Evolutionary conservation across 805 yeast species (phyloP).

Genomic region (Sugiyamaella valdiviana): DNA sequence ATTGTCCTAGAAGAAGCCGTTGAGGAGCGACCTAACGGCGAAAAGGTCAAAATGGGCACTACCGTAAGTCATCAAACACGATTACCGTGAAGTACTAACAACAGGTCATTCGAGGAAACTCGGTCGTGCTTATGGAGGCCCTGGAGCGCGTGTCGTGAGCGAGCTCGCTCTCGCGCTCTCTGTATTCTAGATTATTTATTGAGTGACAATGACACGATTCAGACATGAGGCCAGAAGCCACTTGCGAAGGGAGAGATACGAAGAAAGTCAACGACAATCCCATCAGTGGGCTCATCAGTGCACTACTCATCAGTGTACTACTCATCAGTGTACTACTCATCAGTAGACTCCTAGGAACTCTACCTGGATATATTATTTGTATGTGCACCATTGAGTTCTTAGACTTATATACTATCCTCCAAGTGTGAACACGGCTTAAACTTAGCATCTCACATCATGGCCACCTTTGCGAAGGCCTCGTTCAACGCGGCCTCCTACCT

Average conservation of each 20-base stretch:
- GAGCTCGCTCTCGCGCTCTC: no score
- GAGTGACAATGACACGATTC: neutral
- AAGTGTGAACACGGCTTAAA: no score
- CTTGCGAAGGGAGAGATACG: no score
- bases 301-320: no score
- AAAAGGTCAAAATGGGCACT: constrained; percentile 54
- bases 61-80: constrained; percentile 35
- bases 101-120: constrained; percentile 63
- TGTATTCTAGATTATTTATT: neutral
- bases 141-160: constrained; percentile 21
- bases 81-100: constrained; percentile 20
- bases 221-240: neutral
- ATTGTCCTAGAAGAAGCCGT: constrained; percentile 65
- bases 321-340: no score
- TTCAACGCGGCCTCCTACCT: constrained; percentile 52
- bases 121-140: constrained; percentile 65
- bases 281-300: no score
- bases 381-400: no score
- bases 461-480: constrained; percentile 50
- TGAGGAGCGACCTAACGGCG: constrained; percentile 49
- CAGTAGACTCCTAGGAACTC: no score
- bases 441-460: no score
- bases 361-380: no score
- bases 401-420: no score
- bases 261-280: no score